phyloP scores from a whole-genome alignment of 148 eudicot genomes.

The Cornus florida region DNA sequence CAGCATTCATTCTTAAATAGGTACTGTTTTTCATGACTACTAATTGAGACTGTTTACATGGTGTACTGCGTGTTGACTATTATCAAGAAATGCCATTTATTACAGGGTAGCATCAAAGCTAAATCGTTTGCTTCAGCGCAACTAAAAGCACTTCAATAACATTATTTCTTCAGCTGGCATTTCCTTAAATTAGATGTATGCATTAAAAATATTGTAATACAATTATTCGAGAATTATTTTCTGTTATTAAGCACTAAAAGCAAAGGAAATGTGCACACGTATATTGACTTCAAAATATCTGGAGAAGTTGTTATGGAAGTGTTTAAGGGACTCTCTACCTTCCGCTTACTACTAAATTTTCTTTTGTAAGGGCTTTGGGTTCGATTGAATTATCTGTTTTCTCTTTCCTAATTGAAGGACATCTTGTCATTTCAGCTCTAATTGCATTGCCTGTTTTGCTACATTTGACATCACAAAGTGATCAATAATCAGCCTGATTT shows the following conservation, averaged over 20 bases:
- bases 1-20: neutral
- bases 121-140: neutral
- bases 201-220: neutral
- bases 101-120: neutral
- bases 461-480: neutral
- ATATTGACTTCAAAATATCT: neutral
- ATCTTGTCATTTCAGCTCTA: neutral
- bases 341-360: no score
- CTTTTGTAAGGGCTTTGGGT: neutral
- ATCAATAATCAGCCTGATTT: neutral
- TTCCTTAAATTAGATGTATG: no score
- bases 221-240: neutral
- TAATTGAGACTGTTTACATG: neutral
- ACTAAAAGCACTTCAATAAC: neutral
- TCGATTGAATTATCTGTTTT: neutral
- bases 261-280: neutral
- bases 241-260: no score
- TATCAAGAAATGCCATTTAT: neutral
- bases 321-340: no score
- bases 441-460: neutral
- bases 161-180: neutral
- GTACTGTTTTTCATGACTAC: neutral
- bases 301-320: neutral
- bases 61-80: neutral
- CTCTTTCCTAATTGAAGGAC: slow-evolving; percentile 1